These are phyloP conservation scores for Tylopilus sp. DNA, from an alignment of 768 basidiomycete species.

Conservation along the genomic window DNA sequence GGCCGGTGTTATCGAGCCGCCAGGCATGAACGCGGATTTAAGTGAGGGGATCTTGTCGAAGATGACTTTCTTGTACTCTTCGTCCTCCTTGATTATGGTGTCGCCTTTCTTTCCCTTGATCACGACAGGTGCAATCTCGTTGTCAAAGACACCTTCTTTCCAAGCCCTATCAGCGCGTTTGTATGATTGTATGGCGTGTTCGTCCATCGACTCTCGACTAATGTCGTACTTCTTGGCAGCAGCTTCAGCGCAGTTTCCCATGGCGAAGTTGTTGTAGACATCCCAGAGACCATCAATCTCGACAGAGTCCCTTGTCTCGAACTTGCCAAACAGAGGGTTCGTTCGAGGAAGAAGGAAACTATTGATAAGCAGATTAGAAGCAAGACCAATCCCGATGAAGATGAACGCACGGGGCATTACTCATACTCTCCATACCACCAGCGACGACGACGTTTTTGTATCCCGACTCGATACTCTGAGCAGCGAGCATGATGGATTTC, in stretches of 20 bases:
- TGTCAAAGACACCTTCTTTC: conserved; percentile 78
- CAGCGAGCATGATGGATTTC: conserved; percentile 92
- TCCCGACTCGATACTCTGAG: conserved; percentile 86
- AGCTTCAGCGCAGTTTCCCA: conserved; percentile 95
- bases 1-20: conserved; percentile 91
- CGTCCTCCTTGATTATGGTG: conserved; percentile 86
- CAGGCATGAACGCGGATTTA: conserved; percentile 85
- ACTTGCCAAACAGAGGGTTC: conserved; percentile 85
- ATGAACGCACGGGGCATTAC: conserved; percentile 86
- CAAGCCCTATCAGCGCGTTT: conserved; percentile 90
- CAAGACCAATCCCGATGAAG: neutral
- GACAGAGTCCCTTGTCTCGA: conserved; percentile 82
- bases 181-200: conserved; percentile 93
- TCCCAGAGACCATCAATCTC: conserved; percentile 95
- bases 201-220: conserved; percentile 83
- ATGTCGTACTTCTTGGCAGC: conserved; percentile 81
- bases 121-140: conserved; percentile 86
- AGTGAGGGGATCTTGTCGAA: conserved; percentile 91
- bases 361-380: conserved; percentile 1
- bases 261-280: conserved; percentile 95
- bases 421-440: conserved; percentile 99
- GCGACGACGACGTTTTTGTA: conserved; percentile 85
- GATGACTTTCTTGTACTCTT: conserved; percentile 96
- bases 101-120: conserved; percentile 96
- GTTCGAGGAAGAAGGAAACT: conserved; percentile 82